Base-by-base conservation (phyloP, 1,284 basidiomycete species). In the Cutaneotrichosporon dermatis region DNA sequence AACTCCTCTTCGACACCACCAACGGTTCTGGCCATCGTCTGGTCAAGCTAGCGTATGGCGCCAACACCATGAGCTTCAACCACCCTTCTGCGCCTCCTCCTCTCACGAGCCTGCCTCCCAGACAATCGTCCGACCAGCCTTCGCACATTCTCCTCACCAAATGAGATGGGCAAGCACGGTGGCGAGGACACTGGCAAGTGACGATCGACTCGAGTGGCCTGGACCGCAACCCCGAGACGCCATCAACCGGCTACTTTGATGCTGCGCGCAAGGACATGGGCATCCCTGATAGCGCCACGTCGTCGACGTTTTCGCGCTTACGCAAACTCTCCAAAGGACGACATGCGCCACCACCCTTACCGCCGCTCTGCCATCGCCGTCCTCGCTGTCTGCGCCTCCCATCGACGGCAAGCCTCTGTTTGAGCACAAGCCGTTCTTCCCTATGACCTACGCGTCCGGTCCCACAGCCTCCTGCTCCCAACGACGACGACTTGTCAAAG, bases 101-200 rank as follows among this genome's bases (percentile, higher is more conserved):
- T 0, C 60, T 75, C 6, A 53, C 65, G 35, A 66, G 65, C 13
- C 64, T 76, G 7, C 73, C 71, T 0, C 53, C 62, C 16, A 66
- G 73, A 13, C 68, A 71, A 40, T 56, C 68, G 15, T 68, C 69
- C 6, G 70, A 71, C 52, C 62, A 69, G 52, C 61, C 61, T 4
- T 67, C 68, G 7, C 70, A 73, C 45, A 67, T 74, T 57, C 67
- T 76, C 56, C 63, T 76, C 75, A 3, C 75, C 75, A 13, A 63
- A 70, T 48, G 74, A 76, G 7, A 51, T 66, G 36, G 61, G 62
- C 15, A 64, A 66, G 54, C 64, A 65, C 40, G 57, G 59, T 51
- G 54, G n/a, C 16, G 54, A 35, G 37, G 25, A 25, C 25, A 25
- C 25, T 25, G 33, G 45, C 49, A 58, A 43, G 48, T 40, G 50